Evolutionary conservation across 768 basidiomycete species (phyloP).

Genomic region (Melanogaster broomeanus): DNA sequence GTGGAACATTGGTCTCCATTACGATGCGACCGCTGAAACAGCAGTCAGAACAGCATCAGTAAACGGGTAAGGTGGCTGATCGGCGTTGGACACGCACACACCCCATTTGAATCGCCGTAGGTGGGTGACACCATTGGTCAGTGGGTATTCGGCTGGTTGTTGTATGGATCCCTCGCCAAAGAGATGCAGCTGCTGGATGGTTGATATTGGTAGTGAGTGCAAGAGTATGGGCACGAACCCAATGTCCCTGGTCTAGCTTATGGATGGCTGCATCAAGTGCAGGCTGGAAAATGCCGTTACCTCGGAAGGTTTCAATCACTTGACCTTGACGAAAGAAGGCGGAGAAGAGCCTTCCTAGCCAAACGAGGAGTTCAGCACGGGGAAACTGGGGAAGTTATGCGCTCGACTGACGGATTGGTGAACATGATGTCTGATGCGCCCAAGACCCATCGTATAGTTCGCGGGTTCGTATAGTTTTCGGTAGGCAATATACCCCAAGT

Average conservation of each 20-base stretch:
- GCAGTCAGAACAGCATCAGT: neutral
- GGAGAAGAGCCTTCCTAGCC: slow-evolving; percentile 68
- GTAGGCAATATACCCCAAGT: slow-evolving; percentile 86
- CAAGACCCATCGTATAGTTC: slow-evolving; percentile 83
- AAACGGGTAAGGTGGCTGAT: neutral
- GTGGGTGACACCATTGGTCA: slow-evolving; percentile 42
- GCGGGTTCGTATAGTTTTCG: slow-evolving; percentile 55
- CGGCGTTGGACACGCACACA: slow-evolving; percentile 57
- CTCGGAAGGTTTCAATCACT: slow-evolving; percentile 89
- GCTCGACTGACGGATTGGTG: slow-evolving; percentile 74
- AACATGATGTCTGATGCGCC: slow-evolving; percentile 95
- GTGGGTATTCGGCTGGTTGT: slow-evolving; percentile 59
- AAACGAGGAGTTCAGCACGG: slow-evolving; percentile 15
- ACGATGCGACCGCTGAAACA: slow-evolving; percentile 76
- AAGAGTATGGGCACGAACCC: slow-evolving; percentile 56
- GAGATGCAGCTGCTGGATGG: slow-evolving; percentile 73
- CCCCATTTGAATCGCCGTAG: slow-evolving; percentile 94
- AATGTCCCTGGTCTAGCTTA: slow-evolving; percentile 77
- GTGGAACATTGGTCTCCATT: slow-evolving; percentile 65
- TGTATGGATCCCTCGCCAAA: slow-evolving; percentile 90
- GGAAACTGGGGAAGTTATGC: neutral
- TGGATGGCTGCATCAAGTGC: slow-evolving; percentile 84
- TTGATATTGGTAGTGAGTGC: slow-evolving; percentile 2
- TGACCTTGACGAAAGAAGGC: slow-evolving; percentile 88
- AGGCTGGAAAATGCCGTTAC: slow-evolving; percentile 85